These are phyloP conservation scores for Pseudogymnoascus sp. DNA, from an alignment of 2,329 filamentous ascomycete genomes.

Conservation along the genomic window DNA sequence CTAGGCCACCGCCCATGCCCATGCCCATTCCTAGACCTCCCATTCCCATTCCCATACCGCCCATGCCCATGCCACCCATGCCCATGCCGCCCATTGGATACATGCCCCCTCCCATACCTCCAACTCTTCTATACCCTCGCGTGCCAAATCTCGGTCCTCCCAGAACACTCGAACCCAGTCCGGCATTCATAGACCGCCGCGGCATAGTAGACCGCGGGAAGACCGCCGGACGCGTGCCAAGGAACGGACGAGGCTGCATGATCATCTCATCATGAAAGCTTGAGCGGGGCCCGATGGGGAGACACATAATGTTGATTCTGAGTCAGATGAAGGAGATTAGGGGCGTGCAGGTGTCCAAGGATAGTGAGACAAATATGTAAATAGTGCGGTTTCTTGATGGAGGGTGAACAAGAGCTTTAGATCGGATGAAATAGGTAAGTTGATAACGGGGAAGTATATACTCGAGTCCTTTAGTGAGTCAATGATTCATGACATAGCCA, in stretches of 20 bases:
- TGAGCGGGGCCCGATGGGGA: neutral
- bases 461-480: neutral
- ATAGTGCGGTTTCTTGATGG: constrained; percentile 1
- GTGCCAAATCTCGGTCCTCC: neutral
- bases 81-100: neutral
- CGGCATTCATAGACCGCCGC: neutral
- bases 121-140: neutral
- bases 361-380: neutral
- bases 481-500: constrained; percentile 1
- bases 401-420: neutral
- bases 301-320: neutral
- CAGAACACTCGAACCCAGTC: neutral
- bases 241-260: neutral
- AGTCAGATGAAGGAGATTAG: neutral
- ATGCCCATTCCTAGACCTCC: neutral
- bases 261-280: neutral
- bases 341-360: neutral
- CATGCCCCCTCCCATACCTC: neutral
- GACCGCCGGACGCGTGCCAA: neutral
- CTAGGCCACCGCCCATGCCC: neutral
- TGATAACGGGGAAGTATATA: constrained; percentile 2
- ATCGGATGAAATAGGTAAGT: constrained; percentile 1
- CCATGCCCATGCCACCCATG: neutral
- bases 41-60: neutral
- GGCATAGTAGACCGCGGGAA: neutral